These are phyloP conservation scores for Ophiosphaerella herpotricha DNA, from an alignment of 2,329 filamentous ascomycete genomes.

Conservation along the genomic window DNA sequence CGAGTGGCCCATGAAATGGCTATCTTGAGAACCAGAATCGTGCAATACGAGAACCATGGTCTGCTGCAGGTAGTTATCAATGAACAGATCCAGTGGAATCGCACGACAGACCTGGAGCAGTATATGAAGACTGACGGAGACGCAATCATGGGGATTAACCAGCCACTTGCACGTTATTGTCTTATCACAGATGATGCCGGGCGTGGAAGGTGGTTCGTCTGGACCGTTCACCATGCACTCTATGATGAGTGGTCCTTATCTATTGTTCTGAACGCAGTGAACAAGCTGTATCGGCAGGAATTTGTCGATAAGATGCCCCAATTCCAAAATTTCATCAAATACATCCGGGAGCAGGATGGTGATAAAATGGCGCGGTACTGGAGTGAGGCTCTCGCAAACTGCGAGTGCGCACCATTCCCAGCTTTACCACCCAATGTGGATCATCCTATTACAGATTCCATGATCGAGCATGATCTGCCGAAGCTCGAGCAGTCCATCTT, in stretches of 20 bases:
- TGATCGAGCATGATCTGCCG: not conserved
- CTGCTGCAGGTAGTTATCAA: constrained; percentile 17
- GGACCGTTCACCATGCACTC: constrained; percentile 44
- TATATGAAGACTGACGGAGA: constrained; percentile 8
- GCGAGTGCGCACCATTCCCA: too few species aligned
- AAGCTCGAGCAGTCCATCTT: too few species aligned
- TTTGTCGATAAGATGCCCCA: not conserved
- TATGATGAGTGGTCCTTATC: constrained; percentile 38
- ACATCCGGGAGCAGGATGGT: too few species aligned
- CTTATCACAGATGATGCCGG: constrained; percentile 9
- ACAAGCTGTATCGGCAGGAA: constrained; percentile 6
- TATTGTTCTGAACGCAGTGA: constrained; percentile 5
- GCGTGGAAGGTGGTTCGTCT: constrained; percentile 22
- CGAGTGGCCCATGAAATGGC: not conserved
- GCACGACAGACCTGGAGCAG: not conserved
- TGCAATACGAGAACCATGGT: not conserved
- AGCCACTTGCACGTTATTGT: constrained; percentile 16
- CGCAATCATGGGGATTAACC: constrained; percentile 3
- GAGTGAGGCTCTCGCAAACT: too few species aligned
- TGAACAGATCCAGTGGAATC: constrained; percentile 10
- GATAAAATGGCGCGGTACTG: too few species aligned
- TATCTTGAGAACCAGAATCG: constrained; percentile 9
- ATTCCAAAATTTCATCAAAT: constrained; percentile 23
- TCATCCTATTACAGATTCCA: constrained; percentile 10
- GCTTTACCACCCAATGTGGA: not conserved